Conservation (phyloP, 768 basidiomycete genomes). For the Astraeus odoratus region DNA sequence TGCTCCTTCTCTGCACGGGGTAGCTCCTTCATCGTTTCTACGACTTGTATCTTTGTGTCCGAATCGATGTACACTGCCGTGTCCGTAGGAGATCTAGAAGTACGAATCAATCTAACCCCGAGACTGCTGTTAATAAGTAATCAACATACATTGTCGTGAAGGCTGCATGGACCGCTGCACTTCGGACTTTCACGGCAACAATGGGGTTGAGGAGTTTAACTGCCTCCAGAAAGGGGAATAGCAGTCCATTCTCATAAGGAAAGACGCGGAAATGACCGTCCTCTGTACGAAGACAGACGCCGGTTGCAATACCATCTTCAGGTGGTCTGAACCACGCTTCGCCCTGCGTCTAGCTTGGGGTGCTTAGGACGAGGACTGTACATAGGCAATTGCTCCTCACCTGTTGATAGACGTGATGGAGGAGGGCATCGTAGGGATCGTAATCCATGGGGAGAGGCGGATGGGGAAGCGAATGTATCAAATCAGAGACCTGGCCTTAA, state of each 20-base stretch:
- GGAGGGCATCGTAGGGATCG: constrained; percentile 71
- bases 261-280: constrained; percentile 69
- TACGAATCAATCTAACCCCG: neutral
- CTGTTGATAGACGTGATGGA: constrained; percentile 74
- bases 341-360: constrained; percentile 56
- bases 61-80: constrained; percentile 60
- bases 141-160: constrained; percentile 55
- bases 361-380: neutral
- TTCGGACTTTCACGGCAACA: constrained; percentile 74
- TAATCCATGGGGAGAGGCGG: constrained; percentile 50
- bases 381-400: constrained; percentile 29
- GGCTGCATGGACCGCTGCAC: constrained; percentile 76
- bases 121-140: neutral
- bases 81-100: constrained; percentile 44
- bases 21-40: constrained; percentile 62
- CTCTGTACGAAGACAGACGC: constrained; percentile 69
- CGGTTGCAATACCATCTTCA: constrained; percentile 68
- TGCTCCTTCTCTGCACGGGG: constrained; percentile 85
- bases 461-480: constrained; percentile 6
- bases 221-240: constrained; percentile 76
- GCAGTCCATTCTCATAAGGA: constrained; percentile 70
- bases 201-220: constrained; percentile 71
- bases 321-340: constrained; percentile 84
- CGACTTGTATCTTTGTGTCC: constrained; percentile 81
- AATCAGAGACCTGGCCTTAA: neutral